A percentile compares a stretch with the other conserved stretches of the same genome.
Evolutionary conservation across 2,329 filamentous ascomycete species (phyloP).

Genomic region (Corynespora cassiicola): DNA sequence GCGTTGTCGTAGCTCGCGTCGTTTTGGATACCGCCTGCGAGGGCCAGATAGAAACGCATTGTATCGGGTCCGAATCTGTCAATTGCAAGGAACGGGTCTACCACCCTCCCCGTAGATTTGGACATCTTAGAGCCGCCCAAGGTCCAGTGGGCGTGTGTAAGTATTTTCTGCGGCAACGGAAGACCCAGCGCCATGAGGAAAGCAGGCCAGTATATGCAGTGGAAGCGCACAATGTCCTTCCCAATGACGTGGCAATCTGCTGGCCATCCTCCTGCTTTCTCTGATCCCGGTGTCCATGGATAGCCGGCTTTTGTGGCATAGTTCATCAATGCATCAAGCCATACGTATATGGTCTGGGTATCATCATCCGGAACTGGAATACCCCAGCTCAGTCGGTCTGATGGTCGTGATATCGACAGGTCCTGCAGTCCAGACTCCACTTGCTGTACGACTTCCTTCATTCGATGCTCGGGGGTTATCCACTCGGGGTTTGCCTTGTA

Average conservation of each 20-base stretch:
- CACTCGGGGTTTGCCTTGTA: conserved; percentile 80
- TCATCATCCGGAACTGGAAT: conserved; percentile 85
- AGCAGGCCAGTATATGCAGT: conserved; percentile 98
- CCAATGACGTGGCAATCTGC: conserved; percentile 91
- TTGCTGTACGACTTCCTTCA: conserved; percentile 79
- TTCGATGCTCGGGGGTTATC: conserved; percentile 74
- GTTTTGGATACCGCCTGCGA: conserved; percentile 75
- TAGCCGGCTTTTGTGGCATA: conserved; percentile 91
- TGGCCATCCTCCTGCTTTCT: conserved; percentile 77
- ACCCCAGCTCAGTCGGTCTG: conserved; percentile 81
- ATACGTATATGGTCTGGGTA: conserved; percentile 94
- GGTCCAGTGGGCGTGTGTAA: conserved; percentile 96
- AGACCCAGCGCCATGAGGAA: conserved; percentile 88
- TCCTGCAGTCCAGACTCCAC: conserved; percentile 82
- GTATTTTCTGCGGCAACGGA: conserved; percentile 76
- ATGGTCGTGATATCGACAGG: conserved; percentile 85
- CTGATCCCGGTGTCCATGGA: conserved; percentile 73
- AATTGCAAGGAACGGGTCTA: conserved; percentile 91
- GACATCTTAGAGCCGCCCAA: conserved; percentile 94
- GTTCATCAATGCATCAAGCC: conserved; percentile 95
- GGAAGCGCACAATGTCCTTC: conserved; percentile 94
- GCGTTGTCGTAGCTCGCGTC: conserved; percentile 88
- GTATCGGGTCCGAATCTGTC: conserved; percentile 87
- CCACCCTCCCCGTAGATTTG: conserved; percentile 92
- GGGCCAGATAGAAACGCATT: conserved; percentile 87